A percentile compares a stretch with the other conserved stretches of the same genome.
Evolutionary conservation across 306 rosid species (phyloP).

Genomic region (Glycine latifolia): DNA sequence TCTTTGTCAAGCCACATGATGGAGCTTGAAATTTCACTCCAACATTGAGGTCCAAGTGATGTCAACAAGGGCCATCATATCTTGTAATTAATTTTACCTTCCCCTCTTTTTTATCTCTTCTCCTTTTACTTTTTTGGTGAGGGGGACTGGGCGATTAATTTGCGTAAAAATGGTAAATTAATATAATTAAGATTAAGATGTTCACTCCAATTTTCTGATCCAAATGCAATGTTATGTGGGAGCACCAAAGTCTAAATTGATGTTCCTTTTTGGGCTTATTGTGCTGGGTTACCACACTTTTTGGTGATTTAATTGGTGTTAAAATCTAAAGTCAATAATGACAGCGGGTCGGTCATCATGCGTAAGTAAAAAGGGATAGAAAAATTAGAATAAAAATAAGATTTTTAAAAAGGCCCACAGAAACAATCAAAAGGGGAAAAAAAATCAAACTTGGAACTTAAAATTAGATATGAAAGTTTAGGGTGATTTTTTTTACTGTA

Average conservation of each 20-base stretch:
- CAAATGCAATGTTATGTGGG: conserved; percentile 41
- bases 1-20: not conserved
- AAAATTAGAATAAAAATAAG: no score
- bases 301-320: conserved; percentile 8
- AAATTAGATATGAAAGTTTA: conserved; percentile 8
- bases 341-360: conserved; percentile 46
- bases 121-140: not conserved
- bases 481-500: not conserved
- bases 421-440: not conserved
- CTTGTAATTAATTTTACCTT: conserved; percentile 11
- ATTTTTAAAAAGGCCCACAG: not conserved
- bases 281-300: conserved; percentile 34
- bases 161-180: conserved; percentile 28
- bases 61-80: conserved; percentile 14
- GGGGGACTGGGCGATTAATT: no score
- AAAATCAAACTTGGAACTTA: not conserved
- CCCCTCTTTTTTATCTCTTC: conserved; percentile 10
- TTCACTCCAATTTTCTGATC: conserved; percentile 24
- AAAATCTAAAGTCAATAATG: conserved; percentile 45
- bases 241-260: conserved; percentile 34
- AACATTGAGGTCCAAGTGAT: conserved; percentile 35
- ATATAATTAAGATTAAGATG: conserved; percentile 40
- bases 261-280: conserved; percentile 30
- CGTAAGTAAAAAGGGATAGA: not conserved
- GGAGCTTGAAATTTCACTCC: no score